phyloP scores from a whole-genome alignment of 169 alveolate species.

The Theileria annulata region DNA sequence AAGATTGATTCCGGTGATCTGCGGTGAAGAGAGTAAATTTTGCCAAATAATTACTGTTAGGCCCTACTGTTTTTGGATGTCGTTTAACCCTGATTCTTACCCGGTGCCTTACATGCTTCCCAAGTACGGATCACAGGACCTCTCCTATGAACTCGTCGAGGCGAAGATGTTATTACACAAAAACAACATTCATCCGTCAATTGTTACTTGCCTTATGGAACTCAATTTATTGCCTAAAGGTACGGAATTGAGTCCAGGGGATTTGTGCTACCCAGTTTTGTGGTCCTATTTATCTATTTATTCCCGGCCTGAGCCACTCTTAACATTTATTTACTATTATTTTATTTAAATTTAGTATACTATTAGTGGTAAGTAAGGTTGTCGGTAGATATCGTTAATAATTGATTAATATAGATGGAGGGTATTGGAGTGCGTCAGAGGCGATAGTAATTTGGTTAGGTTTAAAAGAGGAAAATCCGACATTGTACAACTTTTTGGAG shows the following conservation, averaged over 20 bases:
- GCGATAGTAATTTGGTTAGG: constrained; percentile 14
- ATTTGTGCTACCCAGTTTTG: too few relatives aligned
- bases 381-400: not conserved
- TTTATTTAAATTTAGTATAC: too few relatives aligned
- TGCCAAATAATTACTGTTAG: constrained; percentile 51
- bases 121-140: constrained; percentile 54
- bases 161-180: constrained; percentile 54
- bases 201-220: constrained; percentile 54
- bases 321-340: too few relatives aligned
- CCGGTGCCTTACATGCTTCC: constrained; percentile 62
- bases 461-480: not conserved
- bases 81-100: constrained; percentile 6
- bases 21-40: constrained; percentile 10
- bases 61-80: constrained; percentile 61
- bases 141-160: constrained; percentile 48
- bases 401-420: not conserved
- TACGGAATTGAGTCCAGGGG: too few relatives aligned
- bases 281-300: too few relatives aligned
- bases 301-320: too few relatives aligned
- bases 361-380: not conserved
- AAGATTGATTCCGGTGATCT: constrained; percentile 54
- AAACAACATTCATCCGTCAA: constrained; percentile 42
- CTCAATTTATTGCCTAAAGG: constrained; percentile 45
- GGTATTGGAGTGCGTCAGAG: constrained; percentile 19
- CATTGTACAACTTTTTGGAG: not conserved